Evolutionary conservation across 2,329 filamentous ascomycete species (phyloP).

Genomic region (Aureobasidium sp.): DNA sequence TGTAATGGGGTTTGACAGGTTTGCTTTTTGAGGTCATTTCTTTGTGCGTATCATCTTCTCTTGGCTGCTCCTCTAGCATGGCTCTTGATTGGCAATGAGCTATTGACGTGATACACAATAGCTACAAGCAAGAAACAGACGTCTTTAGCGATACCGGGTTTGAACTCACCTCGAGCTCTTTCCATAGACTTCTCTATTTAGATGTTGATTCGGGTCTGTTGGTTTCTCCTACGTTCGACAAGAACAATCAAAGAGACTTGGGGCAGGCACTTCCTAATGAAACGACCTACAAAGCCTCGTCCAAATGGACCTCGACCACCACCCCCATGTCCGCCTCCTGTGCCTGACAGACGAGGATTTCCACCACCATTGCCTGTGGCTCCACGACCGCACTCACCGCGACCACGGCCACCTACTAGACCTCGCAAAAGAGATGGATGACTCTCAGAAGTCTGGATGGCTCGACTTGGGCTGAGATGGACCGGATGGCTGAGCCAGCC

Average conservation of each 20-base stretch:
- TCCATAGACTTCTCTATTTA: not conserved
- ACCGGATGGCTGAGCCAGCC: not conserved
- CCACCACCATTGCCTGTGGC: not conserved
- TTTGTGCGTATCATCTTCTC: not conserved
- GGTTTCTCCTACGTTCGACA: not conserved
- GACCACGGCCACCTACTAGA: not conserved
- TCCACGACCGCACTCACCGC: not conserved
- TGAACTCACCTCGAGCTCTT: not conserved
- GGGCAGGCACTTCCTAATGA: not conserved
- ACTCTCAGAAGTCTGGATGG: not conserved
- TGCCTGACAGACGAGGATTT: not conserved
- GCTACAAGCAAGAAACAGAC: not conserved
- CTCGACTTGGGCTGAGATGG: not conserved
- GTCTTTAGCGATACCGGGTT: not conserved
- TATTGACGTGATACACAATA: not conserved
- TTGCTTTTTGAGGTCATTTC: not conserved
- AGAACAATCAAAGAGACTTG: not conserved
- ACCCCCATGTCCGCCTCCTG: not conserved
- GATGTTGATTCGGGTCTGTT: not conserved
- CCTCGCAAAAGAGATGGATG: not conserved
- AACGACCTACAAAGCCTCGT: not conserved
- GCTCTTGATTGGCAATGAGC: not conserved
- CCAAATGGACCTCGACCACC: not conserved
- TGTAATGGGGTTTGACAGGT: not conserved
- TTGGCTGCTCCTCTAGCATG: not conserved